phyloP scores from a whole-genome alignment of 192 early-diverging fungal genomes.

The Coemansia aciculifera region DNA sequence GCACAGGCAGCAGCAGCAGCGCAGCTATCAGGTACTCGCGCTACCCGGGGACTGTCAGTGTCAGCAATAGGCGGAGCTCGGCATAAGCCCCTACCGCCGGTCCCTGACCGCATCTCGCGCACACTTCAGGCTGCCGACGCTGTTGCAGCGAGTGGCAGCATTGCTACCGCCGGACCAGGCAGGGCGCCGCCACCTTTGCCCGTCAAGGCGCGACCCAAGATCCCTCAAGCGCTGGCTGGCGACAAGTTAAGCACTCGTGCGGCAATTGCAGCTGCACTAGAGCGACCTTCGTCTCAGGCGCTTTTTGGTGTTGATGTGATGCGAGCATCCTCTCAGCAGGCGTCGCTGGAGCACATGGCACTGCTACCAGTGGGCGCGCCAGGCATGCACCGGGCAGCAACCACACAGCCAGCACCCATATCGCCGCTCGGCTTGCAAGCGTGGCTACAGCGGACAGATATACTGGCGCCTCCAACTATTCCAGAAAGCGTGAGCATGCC shows the following conservation, averaged over 20 bases:
- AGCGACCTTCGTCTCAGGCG: constrained; percentile 37
- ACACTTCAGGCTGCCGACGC: constrained; percentile 33
- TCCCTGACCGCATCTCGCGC: constrained; percentile 41
- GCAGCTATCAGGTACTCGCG: constrained; percentile 7
- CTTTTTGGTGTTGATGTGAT: constrained; percentile 24
- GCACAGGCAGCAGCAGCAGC: constrained; percentile 22
- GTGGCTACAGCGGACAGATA: constrained; percentile 50
- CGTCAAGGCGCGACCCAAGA: constrained; percentile 28
- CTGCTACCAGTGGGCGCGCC: background rate
- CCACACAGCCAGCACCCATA: background rate
- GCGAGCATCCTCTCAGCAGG: constrained; percentile 9
- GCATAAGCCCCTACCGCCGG: constrained; percentile 33
- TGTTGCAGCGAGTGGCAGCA: background rate
- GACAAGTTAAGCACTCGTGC: constrained; percentile 29
- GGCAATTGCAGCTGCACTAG: constrained; percentile 24
- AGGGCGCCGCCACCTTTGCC: constrained; percentile 40
- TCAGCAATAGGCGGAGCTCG: background rate
- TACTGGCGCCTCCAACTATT: constrained; percentile 18
- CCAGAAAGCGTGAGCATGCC: background rate
- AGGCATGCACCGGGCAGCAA: constrained; percentile 18
- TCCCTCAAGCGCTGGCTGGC: constrained; percentile 31
- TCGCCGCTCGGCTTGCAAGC: constrained; percentile 27
- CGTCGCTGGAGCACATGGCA: constrained; percentile 5
- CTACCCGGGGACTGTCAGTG: background rate
- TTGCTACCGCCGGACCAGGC: background rate